Evolutionary conservation across 208 protist genomes (phyloP).

Genomic region (Blastocrithidia nonstop): DNA sequence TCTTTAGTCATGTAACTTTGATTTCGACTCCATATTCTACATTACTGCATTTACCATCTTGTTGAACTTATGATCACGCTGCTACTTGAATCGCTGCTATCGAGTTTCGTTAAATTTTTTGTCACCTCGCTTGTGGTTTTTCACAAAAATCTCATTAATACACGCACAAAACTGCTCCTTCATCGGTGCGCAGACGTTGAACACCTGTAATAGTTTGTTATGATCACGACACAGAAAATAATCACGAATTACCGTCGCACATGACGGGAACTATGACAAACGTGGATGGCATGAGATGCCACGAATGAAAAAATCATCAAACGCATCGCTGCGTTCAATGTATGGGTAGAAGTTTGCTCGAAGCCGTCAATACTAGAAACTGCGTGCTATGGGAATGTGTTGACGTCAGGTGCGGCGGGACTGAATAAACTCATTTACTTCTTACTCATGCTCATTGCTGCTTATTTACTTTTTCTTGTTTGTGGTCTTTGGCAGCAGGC

Average conservation of each 20-base stretch:
- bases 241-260: slow-evolving; percentile 62
- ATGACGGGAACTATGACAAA: slow-evolving; percentile 75
- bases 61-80: slow-evolving; percentile 33
- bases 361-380: slow-evolving; percentile 65
- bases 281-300: slow-evolving; percentile 60
- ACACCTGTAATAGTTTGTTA: slow-evolving; percentile 46
- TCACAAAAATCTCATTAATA: slow-evolving; percentile 76
- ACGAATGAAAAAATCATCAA: slow-evolving; percentile 71
- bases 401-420: slow-evolving; percentile 39
- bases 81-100: slow-evolving; percentile 40
- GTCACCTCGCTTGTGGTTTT: slow-evolving; percentile 60
- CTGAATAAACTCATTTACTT: slow-evolving; percentile 44
- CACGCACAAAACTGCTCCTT: slow-evolving; percentile 77
- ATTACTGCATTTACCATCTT: slow-evolving; percentile 46
- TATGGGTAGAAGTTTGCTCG: slow-evolving; percentile 72
- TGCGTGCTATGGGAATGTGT: slow-evolving; percentile 35
- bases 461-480: slow-evolving; percentile 40
- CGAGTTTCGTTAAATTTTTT: slow-evolving; percentile 64
- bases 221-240: slow-evolving; percentile 72
- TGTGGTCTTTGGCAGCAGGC: slow-evolving; percentile 33
- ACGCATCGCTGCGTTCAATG: slow-evolving; percentile 36
- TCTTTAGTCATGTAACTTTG: slow-evolving; percentile 57
- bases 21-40: slow-evolving; percentile 37
- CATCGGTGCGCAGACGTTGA: slow-evolving; percentile 66
- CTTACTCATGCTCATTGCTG: slow-evolving; percentile 35